Conservation (phyloP, 2,329 filamentous ascomycete genomes). For the Xylariaceae sp. region DNA sequence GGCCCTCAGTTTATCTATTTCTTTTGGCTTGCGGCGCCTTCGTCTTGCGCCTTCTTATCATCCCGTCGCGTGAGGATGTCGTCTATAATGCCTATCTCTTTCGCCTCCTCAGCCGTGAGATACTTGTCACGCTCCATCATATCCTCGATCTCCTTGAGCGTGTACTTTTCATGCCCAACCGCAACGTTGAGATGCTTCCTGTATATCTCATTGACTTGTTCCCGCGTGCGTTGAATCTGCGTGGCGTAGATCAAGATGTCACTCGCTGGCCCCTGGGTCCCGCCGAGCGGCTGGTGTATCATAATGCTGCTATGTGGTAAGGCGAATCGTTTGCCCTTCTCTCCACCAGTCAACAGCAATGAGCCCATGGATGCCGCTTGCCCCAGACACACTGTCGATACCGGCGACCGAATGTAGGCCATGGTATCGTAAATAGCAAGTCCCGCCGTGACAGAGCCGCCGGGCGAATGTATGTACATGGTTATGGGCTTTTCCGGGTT, state of each 20-base stretch:
- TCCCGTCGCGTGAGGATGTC: slow-evolving; percentile 69
- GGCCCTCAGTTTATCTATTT: neutral
- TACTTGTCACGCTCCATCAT: slow-evolving; percentile 98
- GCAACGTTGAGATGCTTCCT: slow-evolving; percentile 74
- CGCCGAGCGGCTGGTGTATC: slow-evolving; percentile 90
- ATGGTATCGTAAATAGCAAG: slow-evolving; percentile 98
- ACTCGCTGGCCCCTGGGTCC: slow-evolving; percentile 57
- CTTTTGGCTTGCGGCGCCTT: neutral
- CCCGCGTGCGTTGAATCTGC: slow-evolving; percentile 83
- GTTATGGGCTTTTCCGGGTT: slow-evolving; percentile 91
- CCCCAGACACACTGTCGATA: slow-evolving; percentile 91
- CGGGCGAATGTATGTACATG: slow-evolving; percentile 96
- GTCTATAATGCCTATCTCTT: slow-evolving; percentile 87
- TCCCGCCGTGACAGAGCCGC: slow-evolving; percentile 82
- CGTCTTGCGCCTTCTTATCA: slow-evolving; percentile 30
- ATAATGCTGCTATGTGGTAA: slow-evolving; percentile 93
- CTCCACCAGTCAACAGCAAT: slow-evolving; percentile 78
- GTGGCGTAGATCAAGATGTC: slow-evolving; percentile 97
- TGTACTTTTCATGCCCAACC: slow-evolving; percentile 69
- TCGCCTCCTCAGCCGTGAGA: slow-evolving; percentile 79
- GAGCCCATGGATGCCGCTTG: slow-evolving; percentile 95
- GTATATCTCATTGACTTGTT: slow-evolving; percentile 87
- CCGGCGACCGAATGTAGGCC: slow-evolving; percentile 89
- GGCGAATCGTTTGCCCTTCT: slow-evolving; percentile 77
- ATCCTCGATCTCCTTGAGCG: slow-evolving; percentile 77